phyloP scores from a whole-genome alignment of 1,139 yeast genomes.

The Geotrichum fermentans region DNA sequence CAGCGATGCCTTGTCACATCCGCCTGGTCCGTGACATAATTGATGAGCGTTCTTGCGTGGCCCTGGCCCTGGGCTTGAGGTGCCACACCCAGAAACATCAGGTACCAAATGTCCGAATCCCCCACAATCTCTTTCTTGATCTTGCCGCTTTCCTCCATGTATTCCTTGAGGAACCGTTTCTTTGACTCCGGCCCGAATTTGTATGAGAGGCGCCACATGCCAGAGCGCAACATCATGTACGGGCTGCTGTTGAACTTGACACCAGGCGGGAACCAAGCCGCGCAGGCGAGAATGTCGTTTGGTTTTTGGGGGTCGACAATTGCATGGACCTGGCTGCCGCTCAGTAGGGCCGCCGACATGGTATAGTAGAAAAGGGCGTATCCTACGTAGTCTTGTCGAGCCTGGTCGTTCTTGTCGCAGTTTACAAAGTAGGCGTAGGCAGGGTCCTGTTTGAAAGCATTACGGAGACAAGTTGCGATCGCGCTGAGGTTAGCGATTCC shows the following conservation, averaged over 20 bases:
- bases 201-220: constrained; percentile 1
- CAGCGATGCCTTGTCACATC: background rate
- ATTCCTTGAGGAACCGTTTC: background rate
- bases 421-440: background rate
- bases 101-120: background rate
- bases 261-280: constrained; percentile 5
- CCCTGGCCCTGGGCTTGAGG: constrained; percentile 2
- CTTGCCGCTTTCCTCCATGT: background rate
- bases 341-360: background rate
- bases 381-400: background rate
- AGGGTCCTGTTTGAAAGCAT: background rate
- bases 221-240: background rate
- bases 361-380: background rate
- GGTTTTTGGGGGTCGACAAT: background rate
- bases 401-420: constrained; percentile 1
- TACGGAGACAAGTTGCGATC: background rate
- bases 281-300: background rate
- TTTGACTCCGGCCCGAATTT: background rate
- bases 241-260: background rate
- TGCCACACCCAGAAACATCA: background rate
- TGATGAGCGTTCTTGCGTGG: constrained; percentile 1
- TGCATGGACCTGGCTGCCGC: background rate
- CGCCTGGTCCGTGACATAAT: background rate
- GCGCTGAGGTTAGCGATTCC: background rate
- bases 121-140: background rate